Evolutionary conservation across 106 monocot species (phyloP).

Genomic region (Dendrobium chrysotoxum): DNA sequence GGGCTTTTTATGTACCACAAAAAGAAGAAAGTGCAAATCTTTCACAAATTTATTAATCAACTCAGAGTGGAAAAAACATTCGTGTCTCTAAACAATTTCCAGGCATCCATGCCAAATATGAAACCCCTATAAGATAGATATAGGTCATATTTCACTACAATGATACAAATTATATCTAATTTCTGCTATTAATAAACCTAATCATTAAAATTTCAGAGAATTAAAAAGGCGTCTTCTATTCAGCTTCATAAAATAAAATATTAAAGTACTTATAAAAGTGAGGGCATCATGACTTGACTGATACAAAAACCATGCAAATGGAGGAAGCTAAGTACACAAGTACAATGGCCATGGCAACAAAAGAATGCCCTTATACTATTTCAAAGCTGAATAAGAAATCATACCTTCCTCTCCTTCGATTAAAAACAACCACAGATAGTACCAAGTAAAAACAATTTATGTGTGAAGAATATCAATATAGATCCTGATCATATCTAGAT

Average conservation of each 20-base stretch:
- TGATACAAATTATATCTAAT: not conserved
- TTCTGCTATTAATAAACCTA: not conserved
- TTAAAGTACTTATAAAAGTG: not conserved
- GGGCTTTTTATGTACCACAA: not conserved
- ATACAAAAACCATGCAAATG: not conserved
- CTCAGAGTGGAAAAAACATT: not conserved
- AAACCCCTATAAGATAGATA: not conserved
- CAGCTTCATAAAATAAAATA: not conserved
- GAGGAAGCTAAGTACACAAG: not conserved
- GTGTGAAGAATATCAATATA: not conserved
- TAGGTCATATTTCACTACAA: not conserved
- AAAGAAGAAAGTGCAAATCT: not conserved
- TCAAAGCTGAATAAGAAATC: not conserved
- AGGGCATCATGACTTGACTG: not conserved
- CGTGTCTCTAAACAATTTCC: not conserved
- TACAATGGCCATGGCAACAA: not conserved
- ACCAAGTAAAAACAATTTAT: not conserved
- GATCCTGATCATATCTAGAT: not conserved
- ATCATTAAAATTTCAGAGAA: not conserved
- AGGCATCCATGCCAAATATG: no score
- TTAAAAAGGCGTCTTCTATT: not conserved
- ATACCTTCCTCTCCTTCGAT: not conserved
- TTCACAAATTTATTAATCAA: not conserved
- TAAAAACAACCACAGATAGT: not conserved
- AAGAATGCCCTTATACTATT: no score